These are phyloP conservation scores for Xerocomus minutiporus DNA, from an alignment of 1,284 basidiomycete genomes.

Conservation along the genomic window DNA sequence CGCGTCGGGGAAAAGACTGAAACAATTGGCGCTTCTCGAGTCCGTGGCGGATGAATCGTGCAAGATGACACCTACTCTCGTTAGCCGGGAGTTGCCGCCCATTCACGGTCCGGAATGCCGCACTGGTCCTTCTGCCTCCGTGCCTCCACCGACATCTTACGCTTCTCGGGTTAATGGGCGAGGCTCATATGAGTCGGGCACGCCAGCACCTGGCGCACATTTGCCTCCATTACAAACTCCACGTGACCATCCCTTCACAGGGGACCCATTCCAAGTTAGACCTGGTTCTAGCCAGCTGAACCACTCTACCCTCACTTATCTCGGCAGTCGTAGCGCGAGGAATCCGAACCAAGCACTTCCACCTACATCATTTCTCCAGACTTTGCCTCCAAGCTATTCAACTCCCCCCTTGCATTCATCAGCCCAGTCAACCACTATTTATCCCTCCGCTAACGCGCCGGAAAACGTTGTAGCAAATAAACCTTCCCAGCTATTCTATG, in stretches of 20 bases:
- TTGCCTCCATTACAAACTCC: constrained; percentile 5
- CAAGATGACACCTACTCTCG: constrained; percentile 48
- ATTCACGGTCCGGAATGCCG: constrained; percentile 2
- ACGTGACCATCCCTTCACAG: constrained; percentile 13
- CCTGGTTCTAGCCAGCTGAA: constrained; percentile 55
- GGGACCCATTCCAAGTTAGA: constrained; percentile 51
- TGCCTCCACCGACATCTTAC: constrained; percentile 16
- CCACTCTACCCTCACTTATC: constrained; percentile 31
- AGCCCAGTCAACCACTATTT: constrained; percentile 17
- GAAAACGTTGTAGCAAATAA: constrained; percentile 12
- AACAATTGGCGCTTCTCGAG: constrained; percentile 72
- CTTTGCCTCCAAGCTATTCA: constrained; percentile 15
- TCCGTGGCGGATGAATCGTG: constrained; percentile 68
- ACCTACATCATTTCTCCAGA: constrained; percentile 12
- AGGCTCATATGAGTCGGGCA: constrained; percentile 10
- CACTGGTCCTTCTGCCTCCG: constrained; percentile 17
- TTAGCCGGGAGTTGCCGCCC: constrained; percentile 33
- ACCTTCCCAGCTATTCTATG: constrained; percentile 6
- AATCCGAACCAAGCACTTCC: constrained; percentile 45
- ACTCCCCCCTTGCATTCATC: constrained; percentile 13
- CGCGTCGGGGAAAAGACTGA: constrained; percentile 56
- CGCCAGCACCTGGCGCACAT: constrained; percentile 11
- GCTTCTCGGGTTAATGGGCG: constrained; percentile 7
- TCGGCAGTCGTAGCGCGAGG: constrained; percentile 22
- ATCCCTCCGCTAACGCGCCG: constrained; percentile 14